Evolutionary conservation across 208 protist species (phyloP).

Genomic region (Trypanosoma conorhini): DNA sequence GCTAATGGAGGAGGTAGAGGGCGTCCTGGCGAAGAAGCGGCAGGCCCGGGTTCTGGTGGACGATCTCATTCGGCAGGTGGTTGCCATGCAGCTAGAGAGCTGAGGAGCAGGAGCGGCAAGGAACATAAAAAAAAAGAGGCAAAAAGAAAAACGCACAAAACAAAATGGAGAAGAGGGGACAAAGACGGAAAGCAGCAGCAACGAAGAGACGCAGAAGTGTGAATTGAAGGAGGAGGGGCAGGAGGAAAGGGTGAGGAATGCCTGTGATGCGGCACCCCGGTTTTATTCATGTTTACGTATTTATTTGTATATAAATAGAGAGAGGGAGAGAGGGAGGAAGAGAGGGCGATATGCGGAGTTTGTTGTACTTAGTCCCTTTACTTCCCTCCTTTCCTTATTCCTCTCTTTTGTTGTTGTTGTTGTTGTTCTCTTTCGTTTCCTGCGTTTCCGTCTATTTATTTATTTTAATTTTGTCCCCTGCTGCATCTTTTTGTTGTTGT

Average conservation of each 20-base stretch:
- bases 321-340: background rate
- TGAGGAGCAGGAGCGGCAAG: slow-evolving; percentile 13
- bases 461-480: too few relatives aligned
- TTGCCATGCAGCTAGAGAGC: slow-evolving; percentile 47
- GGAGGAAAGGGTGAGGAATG: slow-evolving; percentile 2
- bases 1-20: slow-evolving; percentile 86
- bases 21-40: slow-evolving; percentile 81
- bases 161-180: slow-evolving; percentile 4
- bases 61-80: slow-evolving; percentile 84
- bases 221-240: background rate
- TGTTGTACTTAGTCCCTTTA: background rate
- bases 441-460: slow-evolving; percentile 57
- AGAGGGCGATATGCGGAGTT: background rate
- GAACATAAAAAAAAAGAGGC: slow-evolving; percentile 3
- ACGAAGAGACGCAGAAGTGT: background rate
- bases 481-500: slow-evolving; percentile 25
- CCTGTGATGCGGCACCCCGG: background rate
- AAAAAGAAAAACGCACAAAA: background rate
- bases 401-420: slow-evolving; percentile 11
- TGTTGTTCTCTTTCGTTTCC: slow-evolving; percentile 27
- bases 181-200: background rate
- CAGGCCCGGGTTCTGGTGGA: slow-evolving; percentile 82
- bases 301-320: background rate
- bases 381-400: background rate
- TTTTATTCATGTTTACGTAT: slow-evolving; percentile 1